Evolutionary conservation across 257 asterid species (phyloP).

Genomic region (Solanum etuberosum): DNA sequence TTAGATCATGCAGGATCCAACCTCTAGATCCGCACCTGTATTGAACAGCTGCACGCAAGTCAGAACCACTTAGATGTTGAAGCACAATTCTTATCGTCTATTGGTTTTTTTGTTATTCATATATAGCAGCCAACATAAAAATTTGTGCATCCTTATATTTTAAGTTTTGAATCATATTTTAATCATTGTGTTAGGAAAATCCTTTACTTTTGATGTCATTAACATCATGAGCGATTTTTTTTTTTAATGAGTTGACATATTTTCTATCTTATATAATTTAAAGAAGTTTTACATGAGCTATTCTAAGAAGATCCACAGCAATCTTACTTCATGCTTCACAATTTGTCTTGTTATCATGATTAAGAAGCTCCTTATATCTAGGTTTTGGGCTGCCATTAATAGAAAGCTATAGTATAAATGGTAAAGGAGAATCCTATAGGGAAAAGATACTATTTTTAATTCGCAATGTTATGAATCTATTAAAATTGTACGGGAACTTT

Average conservation of each 20-base stretch:
- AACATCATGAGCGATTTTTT: background rate
- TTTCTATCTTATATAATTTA: background rate
- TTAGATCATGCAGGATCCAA: background rate
- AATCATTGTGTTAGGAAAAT: background rate
- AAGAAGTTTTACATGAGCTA: background rate
- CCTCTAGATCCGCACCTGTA: background rate
- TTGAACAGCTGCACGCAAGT: background rate
- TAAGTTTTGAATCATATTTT: background rate
- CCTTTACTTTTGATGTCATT: background rate
- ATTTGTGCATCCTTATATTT: background rate
- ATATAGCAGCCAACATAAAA: background rate
- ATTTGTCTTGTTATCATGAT: background rate
- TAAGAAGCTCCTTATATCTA: background rate
- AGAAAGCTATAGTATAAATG: background rate
- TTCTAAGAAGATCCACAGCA: background rate
- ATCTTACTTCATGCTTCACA: background rate
- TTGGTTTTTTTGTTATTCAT: background rate
- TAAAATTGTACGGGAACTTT: background rate
- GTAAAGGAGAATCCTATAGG: background rate
- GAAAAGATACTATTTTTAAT: background rate
- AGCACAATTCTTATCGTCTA: background rate
- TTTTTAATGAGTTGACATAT: background rate
- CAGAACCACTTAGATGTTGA: background rate
- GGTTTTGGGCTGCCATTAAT: background rate
- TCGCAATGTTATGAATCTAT: too few relatives aligned